Percentiles rank a stretch among this genome's conserved stretches.
These are phyloP conservation scores for Pachysandra terminalis DNA, from an alignment of 164 flowering plant species.

Conservation along the genomic window DNA sequence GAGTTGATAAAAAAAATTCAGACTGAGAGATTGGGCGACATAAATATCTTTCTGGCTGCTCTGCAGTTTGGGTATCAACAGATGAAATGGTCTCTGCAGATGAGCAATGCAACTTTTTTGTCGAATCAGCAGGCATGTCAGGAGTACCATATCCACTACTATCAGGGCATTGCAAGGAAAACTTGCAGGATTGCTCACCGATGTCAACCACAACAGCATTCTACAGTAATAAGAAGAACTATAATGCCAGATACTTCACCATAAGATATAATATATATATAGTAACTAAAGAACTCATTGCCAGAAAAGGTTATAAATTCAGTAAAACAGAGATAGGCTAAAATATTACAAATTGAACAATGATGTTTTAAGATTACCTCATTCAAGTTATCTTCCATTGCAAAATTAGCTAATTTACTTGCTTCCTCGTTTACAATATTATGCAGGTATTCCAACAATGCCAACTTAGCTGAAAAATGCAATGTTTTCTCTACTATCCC, in stretches of 20 bases:
- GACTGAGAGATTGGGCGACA: slow-evolving; percentile 2
- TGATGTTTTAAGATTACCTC: slow-evolving; percentile 26
- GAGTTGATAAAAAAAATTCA: slow-evolving; percentile 12
- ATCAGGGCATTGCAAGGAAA: slow-evolving; percentile 8
- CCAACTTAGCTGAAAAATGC: slow-evolving; percentile 34
- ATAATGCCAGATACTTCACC: not conserved
- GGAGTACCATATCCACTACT: slow-evolving; percentile 13
- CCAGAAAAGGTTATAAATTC: no score
- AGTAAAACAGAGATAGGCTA: not conserved
- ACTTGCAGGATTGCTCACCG: not conserved
- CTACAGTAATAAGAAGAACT: slow-evolving; percentile 27
- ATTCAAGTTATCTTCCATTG: slow-evolving; percentile 9
- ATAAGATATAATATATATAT: no score
- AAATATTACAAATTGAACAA: not conserved
- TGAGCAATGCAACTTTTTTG: slow-evolving; percentile 4
- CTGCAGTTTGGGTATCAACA: slow-evolving; percentile 17
- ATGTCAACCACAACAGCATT: slow-evolving; percentile 14
- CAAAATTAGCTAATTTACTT: slow-evolving; percentile 18
- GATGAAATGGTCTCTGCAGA: slow-evolving; percentile 16
- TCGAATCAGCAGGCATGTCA: slow-evolving; percentile 9
- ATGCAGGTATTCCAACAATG: slow-evolving; percentile 36
- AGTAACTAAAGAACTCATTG: no score
- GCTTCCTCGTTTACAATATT: slow-evolving; percentile 48
- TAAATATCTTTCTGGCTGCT: slow-evolving; percentile 7
- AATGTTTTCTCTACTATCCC: slow-evolving; percentile 53